A percentile compares a stretch with the other conserved stretches of the same genome.
Conservation (phyloP, 805 yeast species). For the Kuraishia piskuri region DNA sequence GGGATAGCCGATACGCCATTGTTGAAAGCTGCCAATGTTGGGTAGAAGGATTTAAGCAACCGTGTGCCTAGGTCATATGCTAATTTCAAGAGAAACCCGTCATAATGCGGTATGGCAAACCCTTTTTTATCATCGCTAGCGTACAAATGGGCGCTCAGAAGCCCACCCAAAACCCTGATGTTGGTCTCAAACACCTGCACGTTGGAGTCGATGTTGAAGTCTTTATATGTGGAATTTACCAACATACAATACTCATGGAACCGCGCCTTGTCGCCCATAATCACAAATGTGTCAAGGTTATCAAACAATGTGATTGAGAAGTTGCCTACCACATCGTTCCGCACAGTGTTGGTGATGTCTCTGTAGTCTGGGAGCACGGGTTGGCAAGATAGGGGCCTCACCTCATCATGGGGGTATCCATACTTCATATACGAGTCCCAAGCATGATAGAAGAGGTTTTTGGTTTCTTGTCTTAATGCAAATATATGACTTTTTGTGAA, state of each 20-base stretch:
- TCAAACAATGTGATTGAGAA: constrained; percentile 74
- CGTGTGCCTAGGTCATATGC: constrained; percentile 74
- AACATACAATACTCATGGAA: constrained; percentile 38
- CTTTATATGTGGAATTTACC: constrained; percentile 25
- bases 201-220: constrained; percentile 56
- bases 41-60: constrained; percentile 53
- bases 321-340: constrained; percentile 84
- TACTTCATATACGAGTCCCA: constrained; percentile 58
- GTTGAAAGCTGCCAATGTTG: background rate
- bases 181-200: constrained; percentile 87
- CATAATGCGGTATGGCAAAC: constrained; percentile 35
- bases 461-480: constrained; percentile 34
- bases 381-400: constrained; percentile 62
- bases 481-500: constrained; percentile 16
- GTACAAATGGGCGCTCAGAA: constrained; percentile 69
- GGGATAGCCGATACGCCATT: constrained; percentile 61
- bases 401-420: constrained; percentile 81
- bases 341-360: constrained; percentile 42
- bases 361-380: constrained; percentile 58
- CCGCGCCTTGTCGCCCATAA: constrained; percentile 54
- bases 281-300: constrained; percentile 67
- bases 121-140: constrained; percentile 44
- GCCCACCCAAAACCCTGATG: constrained; percentile 76
- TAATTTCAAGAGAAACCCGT: constrained; percentile 61
- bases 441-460: constrained; percentile 58